These are phyloP conservation scores for Venturia effusa DNA, from an alignment of 2,329 filamentous ascomycete species.

Conservation along the genomic window DNA sequence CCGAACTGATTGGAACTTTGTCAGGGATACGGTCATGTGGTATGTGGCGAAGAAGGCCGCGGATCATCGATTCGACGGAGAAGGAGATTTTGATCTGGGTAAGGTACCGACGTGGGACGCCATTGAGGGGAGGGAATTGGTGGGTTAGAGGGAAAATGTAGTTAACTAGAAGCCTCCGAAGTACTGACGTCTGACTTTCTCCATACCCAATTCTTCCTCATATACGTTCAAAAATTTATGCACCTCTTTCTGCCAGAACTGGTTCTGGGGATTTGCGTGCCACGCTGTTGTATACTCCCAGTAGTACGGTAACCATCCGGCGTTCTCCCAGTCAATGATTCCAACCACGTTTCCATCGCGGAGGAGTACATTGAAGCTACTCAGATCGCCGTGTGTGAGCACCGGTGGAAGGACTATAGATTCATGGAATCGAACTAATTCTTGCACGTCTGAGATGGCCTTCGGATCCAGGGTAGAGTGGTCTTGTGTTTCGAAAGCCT, in stretches of 20 bases:
- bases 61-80: neutral
- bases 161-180: neutral
- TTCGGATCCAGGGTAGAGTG: neutral
- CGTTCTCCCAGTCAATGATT: slow-evolving; percentile 10
- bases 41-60: slow-evolving; percentile 23
- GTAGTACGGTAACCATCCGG: slow-evolving; percentile 10
- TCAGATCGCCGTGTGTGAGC: neutral
- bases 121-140: neutral
- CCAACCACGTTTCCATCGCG: slow-evolving; percentile 2
- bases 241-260: neutral
- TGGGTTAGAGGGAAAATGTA: neutral
- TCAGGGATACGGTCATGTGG: slow-evolving; percentile 23
- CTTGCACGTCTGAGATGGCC: neutral
- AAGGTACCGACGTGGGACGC: neutral
- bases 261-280: neutral
- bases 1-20: slow-evolving; percentile 23
- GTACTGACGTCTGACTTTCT: neutral
- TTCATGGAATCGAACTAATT: neutral
- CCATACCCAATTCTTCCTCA: neutral
- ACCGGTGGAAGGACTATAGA: neutral
- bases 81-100: neutral
- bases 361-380: slow-evolving; percentile 4
- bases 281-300: slow-evolving; percentile 8
- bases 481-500: neutral
- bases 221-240: neutral